Base-by-base conservation (phyloP, 305 asterid species). In the Plantago lanceolata region DNA sequence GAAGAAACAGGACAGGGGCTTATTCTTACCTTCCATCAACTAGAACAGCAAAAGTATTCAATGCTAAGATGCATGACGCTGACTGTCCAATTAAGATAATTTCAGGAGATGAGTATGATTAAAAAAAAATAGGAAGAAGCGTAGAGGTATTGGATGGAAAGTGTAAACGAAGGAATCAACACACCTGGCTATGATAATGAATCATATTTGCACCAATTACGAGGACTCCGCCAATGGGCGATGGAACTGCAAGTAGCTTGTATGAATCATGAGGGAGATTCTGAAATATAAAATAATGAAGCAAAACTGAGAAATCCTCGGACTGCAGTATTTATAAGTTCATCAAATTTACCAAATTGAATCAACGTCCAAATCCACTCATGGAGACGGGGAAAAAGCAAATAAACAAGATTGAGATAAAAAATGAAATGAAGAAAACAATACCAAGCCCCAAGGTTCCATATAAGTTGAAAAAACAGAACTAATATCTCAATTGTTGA, bases 201-300 rank as follows among this genome's bases (percentile, higher is more conserved):
- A 92, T 82, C 16, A 90, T 82, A 81, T 92, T 92, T 59, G 97
- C 95, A 81, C 95, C 83, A 79, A 93, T 78, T 69, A 85, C 91
- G 60, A 93, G 91, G 59, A 93, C 98, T 67, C 98, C 98, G 51
- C 97, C 98, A 75, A 93, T 84, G 71, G 97, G 98, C 50, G 98
- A 82, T 67, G 98, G 98, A 72, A 93, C 97, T 37, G 97, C 98
- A 80, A 89, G 96, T 77, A 93, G 95, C 89, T 92, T 92, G 91
- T 87, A 85, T 60, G 94, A 93, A 80, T 92, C 97, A 76, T 92
- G 96, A 60, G 97, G 98, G 71, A 89, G 93, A 78, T 75, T 84
- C 98, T 92, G 89, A 63, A 51, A 73, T 26, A 58, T 64, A 64
- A 63, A 66, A 45, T 35, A 58, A 57, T 52, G 54, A 55, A 56